phyloP scores from a whole-genome alignment of 73 alveolate genomes.

The Tetrahymena elliotti region DNA sequence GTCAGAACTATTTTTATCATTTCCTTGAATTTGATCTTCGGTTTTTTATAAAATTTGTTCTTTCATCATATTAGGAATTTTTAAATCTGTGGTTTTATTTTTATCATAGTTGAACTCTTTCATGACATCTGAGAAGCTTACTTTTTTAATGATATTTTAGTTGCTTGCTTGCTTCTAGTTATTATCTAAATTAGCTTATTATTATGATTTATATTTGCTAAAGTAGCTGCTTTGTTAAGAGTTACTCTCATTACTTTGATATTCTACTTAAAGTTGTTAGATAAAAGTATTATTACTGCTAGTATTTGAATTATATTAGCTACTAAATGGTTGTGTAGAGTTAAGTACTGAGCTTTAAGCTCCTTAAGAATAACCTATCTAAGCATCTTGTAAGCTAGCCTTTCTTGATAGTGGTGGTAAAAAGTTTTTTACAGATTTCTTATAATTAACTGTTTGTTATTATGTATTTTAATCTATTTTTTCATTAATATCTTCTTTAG shows the following conservation, averaged over 20 bases:
- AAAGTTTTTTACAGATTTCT: background rate
- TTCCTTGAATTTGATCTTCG: too few species aligned
- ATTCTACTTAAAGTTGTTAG: background rate
- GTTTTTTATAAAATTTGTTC: too few species aligned
- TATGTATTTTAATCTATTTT: background rate
- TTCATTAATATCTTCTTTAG: background rate
- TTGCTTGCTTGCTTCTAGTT: background rate
- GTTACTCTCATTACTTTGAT: background rate
- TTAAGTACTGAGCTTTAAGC: background rate
- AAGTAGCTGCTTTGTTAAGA: background rate
- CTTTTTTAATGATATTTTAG: background rate
- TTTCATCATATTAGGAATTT: background rate
- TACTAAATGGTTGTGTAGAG: background rate
- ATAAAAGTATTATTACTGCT: background rate
- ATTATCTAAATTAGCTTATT: background rate
- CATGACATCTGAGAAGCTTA: background rate
- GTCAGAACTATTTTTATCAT: too few species aligned
- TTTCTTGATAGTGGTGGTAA: background rate
- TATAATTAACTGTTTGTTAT: background rate
- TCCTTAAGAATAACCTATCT: background rate
- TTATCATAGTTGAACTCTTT: too few species aligned
- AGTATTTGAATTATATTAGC: background rate
- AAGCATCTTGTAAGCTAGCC: background rate
- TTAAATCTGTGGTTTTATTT: background rate
- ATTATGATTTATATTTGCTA: background rate